Base-by-base conservation (phyloP, 805 yeast species). In the Candida caryicola region DNA sequence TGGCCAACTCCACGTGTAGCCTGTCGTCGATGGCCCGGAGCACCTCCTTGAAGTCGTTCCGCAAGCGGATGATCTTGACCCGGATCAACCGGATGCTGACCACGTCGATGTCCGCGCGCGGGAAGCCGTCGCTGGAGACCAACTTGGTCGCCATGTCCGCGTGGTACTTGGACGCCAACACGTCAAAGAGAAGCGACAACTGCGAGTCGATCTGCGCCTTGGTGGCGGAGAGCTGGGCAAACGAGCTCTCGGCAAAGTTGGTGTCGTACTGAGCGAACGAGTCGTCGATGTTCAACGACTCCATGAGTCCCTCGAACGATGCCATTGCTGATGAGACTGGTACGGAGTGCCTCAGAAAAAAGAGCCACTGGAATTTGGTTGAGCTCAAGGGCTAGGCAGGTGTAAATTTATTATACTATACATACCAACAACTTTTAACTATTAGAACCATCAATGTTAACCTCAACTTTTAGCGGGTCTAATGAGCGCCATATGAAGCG, bases 41-140 rank as follows among this genome's bases (percentile, higher is more conserved):
- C 5, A 86, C 61, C 12, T 51, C 56, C 33, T 66, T 68, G 45
- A 81, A 68, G 59, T 91, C 97, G 52, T 88, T 90, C 41, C 82
- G 69, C 28, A 84, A 64, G 36, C 84, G 67, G 25, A 84, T 78
- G 23, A 90, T 77, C 51, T 74, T 75, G 7, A 79, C 74, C 41
- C 96, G 64, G 1, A 81, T 54, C 7, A 74, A 57, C 37, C 95
- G 65, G 9, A 88, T 69, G 15, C 66, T 52, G 12, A 88, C 77
- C 4, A 91, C 84, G 51, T 91, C 95, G 18, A 91, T 72, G 53
- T 91, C 97, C 13, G 69, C 59, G 30, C 97, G 65, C 1, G 99
- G 99, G 51, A 77, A 91, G 15, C 97, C 96, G 52, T 91, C 95
- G 0, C 51, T 41, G 0, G 83, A 77, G 2, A 85, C 60, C 41